phyloP scores from a whole-genome alignment of 179 eudicot species.

The Silene coronaria region DNA sequence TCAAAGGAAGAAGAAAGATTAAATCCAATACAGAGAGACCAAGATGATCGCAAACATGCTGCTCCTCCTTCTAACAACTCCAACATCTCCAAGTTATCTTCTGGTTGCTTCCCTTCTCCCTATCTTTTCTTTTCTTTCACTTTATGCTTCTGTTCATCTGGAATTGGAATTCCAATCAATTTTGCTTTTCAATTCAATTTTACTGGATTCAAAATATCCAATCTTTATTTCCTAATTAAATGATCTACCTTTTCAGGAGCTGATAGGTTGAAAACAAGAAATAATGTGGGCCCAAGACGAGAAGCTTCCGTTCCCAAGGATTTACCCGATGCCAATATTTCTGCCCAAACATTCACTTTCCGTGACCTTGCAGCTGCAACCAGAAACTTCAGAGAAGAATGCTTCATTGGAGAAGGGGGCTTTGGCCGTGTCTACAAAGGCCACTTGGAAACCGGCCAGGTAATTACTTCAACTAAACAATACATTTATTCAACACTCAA shows the following conservation, averaged over 20 bases:
- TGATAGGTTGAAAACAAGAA: constrained; percentile 57
- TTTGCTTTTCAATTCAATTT: too few species aligned
- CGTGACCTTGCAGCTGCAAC: constrained; percentile 89
- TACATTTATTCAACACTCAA: neutral
- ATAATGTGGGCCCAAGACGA: constrained; percentile 44
- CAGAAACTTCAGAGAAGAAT: constrained; percentile 67
- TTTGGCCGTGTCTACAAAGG: constrained; percentile 92
- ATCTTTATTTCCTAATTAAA: constrained; percentile 11
- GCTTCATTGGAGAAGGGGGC: constrained; percentile 91
- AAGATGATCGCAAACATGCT: constrained; percentile 31
- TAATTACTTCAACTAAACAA: too few species aligned
- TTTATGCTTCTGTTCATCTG: too few species aligned
- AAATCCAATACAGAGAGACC: constrained; percentile 27
- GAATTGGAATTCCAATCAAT: too few species aligned
- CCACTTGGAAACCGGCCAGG: constrained; percentile 66
- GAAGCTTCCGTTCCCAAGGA: constrained; percentile 46
- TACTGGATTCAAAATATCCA: constrained; percentile 14
- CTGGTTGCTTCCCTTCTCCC: constrained; percentile 26
- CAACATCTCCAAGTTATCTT: constrained; percentile 42
- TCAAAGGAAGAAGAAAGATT: constrained; percentile 47
- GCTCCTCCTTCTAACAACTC: constrained; percentile 21
- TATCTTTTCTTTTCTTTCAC: constrained; percentile 17
- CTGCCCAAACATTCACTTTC: constrained; percentile 79
- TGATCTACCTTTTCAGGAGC: constrained; percentile 46
- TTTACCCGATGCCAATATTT: constrained; percentile 43